Conservation (phyloP, 352 stramenopile genomes). For the Globisporangium ultimum region DNA sequence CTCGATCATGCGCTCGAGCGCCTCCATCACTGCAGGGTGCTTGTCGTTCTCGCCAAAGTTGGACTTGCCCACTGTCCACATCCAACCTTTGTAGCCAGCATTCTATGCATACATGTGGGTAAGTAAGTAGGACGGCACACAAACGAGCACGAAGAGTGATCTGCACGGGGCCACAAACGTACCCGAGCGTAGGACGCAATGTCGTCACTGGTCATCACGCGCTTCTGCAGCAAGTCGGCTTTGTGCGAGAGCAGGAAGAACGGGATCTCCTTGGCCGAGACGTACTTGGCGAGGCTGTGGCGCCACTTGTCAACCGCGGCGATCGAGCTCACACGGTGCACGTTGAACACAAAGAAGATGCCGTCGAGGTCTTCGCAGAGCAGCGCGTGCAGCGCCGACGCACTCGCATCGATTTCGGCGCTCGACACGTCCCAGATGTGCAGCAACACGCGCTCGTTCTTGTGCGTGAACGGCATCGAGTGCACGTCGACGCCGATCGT, state of each 20-base stretch:
- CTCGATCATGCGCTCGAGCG: conserved; percentile 75
- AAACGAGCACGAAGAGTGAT: background rate
- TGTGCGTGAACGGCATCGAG: conserved; percentile 40
- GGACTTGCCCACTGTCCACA: conserved; percentile 76
- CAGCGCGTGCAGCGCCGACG: conserved; percentile 63
- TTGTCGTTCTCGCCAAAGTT: conserved; percentile 85
- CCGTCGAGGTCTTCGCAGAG: conserved; percentile 78
- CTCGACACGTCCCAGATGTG: conserved; percentile 80
- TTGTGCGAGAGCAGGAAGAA: conserved; percentile 85
- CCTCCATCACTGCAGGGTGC: conserved; percentile 65
- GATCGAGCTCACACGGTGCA: conserved; percentile 85
- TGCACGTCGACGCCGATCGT: conserved; percentile 81
- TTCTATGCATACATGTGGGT: conserved; percentile 21
- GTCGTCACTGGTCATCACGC: conserved; percentile 84
- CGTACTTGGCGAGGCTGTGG: conserved; percentile 61
- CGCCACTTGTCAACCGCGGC: conserved; percentile 83
- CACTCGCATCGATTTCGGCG: conserved; percentile 57
- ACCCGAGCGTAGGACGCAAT: conserved; percentile 72
- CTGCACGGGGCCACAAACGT: conserved; percentile 9
- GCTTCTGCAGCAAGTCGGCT: conserved; percentile 78
- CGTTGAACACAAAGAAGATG: conserved; percentile 88
- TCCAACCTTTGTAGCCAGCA: conserved; percentile 75
- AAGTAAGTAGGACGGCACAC: conserved; percentile 2
- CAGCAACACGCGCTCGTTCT: conserved; percentile 46
- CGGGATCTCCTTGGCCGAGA: conserved; percentile 71